phyloP scores from a whole-genome alignment of 2,329 filamentous ascomycete species.

The Botrytis aclada region DNA sequence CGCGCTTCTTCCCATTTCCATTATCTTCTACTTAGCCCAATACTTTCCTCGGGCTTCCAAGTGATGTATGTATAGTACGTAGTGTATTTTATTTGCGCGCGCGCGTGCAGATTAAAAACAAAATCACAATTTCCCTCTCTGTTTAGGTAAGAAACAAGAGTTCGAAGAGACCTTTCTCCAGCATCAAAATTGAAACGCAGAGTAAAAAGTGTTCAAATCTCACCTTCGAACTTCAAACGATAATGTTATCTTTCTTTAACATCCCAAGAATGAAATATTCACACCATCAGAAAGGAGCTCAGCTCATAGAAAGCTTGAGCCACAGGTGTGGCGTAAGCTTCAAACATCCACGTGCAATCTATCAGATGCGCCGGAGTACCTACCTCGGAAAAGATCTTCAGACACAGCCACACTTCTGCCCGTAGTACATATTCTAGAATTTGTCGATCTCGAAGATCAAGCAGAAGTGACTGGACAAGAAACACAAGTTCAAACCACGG shows the following conservation, averaged over 20 bases:
- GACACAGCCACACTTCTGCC: not conserved
- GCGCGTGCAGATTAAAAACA: not conserved
- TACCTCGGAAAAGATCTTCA: not conserved
- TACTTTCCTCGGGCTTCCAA: not conserved
- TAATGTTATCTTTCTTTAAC: not conserved
- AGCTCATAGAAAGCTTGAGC: not conserved
- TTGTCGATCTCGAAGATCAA: conserved; percentile 1
- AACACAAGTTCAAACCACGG: not conserved
- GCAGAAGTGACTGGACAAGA: not conserved
- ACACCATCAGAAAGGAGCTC: not conserved
- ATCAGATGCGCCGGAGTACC: not conserved
- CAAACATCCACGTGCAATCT: not conserved
- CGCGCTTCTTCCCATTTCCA: not conserved
- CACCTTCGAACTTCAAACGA: not conserved
- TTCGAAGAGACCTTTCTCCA: not conserved
- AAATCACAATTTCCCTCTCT: not conserved
- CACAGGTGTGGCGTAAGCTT: not conserved
- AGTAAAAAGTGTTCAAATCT: not conserved
- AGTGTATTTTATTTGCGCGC: not conserved
- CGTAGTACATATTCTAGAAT: not conserved
- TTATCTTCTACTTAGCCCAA: not conserved
- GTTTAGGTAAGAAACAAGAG: not conserved
- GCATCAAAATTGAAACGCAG: not conserved
- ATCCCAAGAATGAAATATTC: not conserved
- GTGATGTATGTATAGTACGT: not conserved